Percentiles rank a stretch among this genome's conserved stretches.
Conservation (phyloP, 495 filamentous ascomycete species). For the Achaetomiella virescens region DNA sequence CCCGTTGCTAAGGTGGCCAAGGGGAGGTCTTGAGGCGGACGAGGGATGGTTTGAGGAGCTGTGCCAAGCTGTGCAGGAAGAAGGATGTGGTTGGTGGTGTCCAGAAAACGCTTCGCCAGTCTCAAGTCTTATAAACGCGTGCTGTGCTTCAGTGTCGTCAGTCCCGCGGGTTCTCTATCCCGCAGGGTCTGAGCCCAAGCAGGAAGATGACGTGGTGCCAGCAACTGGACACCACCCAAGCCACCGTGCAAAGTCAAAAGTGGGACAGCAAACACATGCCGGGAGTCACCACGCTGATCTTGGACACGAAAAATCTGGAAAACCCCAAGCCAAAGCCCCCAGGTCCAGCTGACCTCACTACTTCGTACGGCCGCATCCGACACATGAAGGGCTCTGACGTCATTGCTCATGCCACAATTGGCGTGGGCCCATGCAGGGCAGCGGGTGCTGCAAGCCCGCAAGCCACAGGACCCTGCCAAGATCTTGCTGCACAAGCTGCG, state of each 20-base stretch:
- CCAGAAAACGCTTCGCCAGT: background rate
- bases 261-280: background rate
- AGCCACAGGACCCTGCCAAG: conserved; percentile 6
- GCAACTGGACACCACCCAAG: background rate
- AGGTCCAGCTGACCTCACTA: background rate
- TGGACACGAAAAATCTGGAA: background rate
- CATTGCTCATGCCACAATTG: background rate
- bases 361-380: background rate
- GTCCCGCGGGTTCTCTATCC: background rate
- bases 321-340: background rate
- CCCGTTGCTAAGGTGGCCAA: too few relatives aligned
- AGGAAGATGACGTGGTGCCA: conserved; percentile 9
- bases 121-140: background rate
- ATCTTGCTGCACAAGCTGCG: background rate
- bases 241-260: background rate
- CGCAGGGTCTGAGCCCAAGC: background rate
- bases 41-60: background rate
- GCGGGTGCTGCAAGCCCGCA: background rate
- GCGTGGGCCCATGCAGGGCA: background rate
- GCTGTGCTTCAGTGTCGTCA: background rate
- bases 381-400: background rate
- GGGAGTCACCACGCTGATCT: background rate
- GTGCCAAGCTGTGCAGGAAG: background rate
- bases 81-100: background rate
- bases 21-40: background rate